phyloP scores from a whole-genome alignment of 176 grass and related monocot species.

The Avena insularis region DNA sequence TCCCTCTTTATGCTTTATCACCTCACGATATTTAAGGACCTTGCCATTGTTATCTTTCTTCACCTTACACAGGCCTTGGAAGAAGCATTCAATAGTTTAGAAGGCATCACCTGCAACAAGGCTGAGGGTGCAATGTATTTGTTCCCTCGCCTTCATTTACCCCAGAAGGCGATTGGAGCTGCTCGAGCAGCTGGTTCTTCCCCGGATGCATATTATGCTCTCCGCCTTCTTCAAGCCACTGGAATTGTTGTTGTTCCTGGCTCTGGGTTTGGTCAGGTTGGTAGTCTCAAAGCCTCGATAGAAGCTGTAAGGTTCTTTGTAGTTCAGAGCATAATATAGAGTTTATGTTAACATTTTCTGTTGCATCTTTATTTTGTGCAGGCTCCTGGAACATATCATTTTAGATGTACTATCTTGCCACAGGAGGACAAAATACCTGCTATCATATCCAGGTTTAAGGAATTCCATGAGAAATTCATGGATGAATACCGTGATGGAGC shows the following conservation, averaged over 20 bases:
- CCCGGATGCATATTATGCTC: conserved; percentile 84
- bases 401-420: conserved; percentile 82
- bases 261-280: conserved; percentile 92
- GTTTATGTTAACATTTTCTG: conserved; percentile 22
- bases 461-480: conserved; percentile 83
- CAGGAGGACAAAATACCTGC: conserved; percentile 82
- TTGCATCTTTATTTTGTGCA: conserved; percentile 27
- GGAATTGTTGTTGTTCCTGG: conserved; percentile 87
- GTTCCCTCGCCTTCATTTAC: conserved; percentile 82
- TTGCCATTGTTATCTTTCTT: conserved; percentile 11
- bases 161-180: conserved; percentile 77
- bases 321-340: conserved; percentile 7
- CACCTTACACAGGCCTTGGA: conserved; percentile 76
- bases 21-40: not conserved
- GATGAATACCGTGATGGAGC: conserved; percentile 59
- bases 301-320: not conserved
- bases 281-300: conserved; percentile 5
- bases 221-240: conserved; percentile 84
- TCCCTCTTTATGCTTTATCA: not conserved
- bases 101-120: conserved; percentile 96
- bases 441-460: conserved; percentile 71
- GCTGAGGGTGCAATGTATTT: conserved; percentile 98
- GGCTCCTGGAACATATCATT: conserved; percentile 82
- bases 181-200: conserved; percentile 66
- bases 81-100: conserved; percentile 93